Evolutionary conservation across 345 rosid genomes (phyloP), one percentile per base, ranked within the genome.

Genomic region (Gynandropsis gynandra): DNA sequence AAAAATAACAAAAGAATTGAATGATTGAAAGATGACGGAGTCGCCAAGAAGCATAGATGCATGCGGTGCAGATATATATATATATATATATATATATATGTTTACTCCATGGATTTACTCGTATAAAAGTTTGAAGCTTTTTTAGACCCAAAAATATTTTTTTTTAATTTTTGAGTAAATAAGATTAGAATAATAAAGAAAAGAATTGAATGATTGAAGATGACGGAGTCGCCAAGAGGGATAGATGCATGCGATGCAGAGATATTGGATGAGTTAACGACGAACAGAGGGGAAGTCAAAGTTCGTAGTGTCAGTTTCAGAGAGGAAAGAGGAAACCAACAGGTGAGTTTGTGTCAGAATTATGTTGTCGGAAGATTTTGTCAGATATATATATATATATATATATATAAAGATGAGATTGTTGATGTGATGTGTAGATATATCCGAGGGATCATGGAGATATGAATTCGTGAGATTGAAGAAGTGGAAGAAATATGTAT

Each of bases 231-330:
- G 9, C 38, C 21, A 5, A 45, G 43, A 33, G 40, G 27, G 9
- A 34, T 24, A 11, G 54, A 47, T 58, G 70, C 59, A 10, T 16
- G 24, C 2, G 65, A 59, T 59, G 61, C 61, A 32, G 97, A 88
- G 81, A 67, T 79, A 42, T 44, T 85, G 32, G 95, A 85, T 44
- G 85, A 80, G 74, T 58, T 82, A 42, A 88, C 95, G 15, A 88
- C 95, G 13, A 71, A 76, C 42, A 79, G 89, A 73, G 95, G 95
- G 19, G 95, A 88, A 72, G 27, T 88, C 1, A 88, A 82, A 65
- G 63, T 77, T 33, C 69, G 89, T 61, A 68, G 64, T 6, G 46
- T 70, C 12, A 81, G 87, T 47, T 41, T 52, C 16, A 66, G 59
- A 1, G 65, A 59, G 53, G 70, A 66, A 11, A 39, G 20, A 65